Conservation (phyloP, 2,329 filamentous ascomycete genomes). For the Xylaria sp. region DNA sequence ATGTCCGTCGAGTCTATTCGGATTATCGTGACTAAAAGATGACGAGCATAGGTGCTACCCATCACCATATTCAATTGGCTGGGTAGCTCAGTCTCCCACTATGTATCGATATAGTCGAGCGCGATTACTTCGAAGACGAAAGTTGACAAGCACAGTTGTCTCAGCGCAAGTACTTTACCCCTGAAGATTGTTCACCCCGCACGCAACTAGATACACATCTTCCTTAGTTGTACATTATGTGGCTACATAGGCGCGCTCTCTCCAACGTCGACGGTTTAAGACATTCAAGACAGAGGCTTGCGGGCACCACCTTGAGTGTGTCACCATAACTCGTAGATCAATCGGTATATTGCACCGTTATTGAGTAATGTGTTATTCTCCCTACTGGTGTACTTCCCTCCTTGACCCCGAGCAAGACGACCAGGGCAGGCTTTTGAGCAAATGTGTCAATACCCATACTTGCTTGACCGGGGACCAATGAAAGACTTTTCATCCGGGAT, state of each 20-base stretch:
- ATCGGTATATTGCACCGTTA: constrained; percentile 24
- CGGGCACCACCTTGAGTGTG: constrained; percentile 32
- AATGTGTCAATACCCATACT: background rate
- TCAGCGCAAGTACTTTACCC: constrained; percentile 22
- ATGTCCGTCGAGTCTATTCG: background rate
- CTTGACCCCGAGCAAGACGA: constrained; percentile 12
- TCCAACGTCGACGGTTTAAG: constrained; percentile 28
- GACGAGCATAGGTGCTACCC: background rate
- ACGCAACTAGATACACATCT: constrained; percentile 8
- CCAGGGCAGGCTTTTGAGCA: background rate
- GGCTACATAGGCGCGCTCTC: constrained; percentile 37
- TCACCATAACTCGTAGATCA: constrained; percentile 31
- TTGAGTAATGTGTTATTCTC: constrained; percentile 29
- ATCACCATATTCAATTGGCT: background rate
- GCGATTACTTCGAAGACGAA: background rate
- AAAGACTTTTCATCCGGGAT: background rate
- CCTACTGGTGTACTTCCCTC: constrained; percentile 12
- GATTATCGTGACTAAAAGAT: background rate
- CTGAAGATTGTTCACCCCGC: constrained; percentile 27
- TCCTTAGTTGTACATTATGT: constrained; percentile 43
- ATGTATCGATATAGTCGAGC: constrained; percentile 3
- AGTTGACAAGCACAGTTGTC: constrained; percentile 25
- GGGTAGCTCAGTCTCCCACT: background rate
- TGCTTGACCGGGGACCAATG: background rate
- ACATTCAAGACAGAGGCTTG: constrained; percentile 29